Conservation (phyloP, 163 green algal genomes). For the Dunaliella salina region DNA sequence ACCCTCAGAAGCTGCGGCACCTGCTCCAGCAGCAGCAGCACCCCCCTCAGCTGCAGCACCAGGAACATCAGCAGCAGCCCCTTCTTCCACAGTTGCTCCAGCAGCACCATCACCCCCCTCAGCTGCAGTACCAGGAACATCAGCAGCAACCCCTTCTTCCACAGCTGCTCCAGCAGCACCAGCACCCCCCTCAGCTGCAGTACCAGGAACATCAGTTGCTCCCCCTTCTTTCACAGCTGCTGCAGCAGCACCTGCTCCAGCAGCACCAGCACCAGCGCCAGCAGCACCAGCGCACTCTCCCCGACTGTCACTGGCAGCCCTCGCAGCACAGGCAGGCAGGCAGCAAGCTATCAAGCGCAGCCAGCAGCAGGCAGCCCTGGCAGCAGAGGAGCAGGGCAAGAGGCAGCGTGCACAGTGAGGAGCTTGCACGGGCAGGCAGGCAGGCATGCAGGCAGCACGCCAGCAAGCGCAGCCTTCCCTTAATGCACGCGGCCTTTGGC, state of each 20-base stretch:
- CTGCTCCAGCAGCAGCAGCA: background rate
- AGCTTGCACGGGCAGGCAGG: too few species aligned
- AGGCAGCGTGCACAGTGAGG: background rate
- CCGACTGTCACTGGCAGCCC: background rate
- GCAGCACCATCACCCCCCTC: background rate
- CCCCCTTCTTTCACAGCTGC: background rate
- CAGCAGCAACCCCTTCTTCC: background rate
- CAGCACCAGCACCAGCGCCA: background rate
- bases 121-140: background rate
- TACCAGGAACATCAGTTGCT: constrained; percentile 3
- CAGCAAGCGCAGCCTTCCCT: too few species aligned
- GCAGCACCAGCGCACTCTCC: constrained; percentile 3
- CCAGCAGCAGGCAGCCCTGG: background rate
- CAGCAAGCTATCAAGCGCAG: background rate
- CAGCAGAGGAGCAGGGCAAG: background rate
- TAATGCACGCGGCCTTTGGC: too few species aligned
- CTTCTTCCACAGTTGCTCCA: constrained; percentile 12
- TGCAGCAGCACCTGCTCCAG: background rate
- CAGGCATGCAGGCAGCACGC: too few species aligned
- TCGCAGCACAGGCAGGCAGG: constrained; percentile 1
- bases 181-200: background rate
- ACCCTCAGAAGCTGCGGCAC: background rate
- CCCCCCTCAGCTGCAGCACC: background rate
- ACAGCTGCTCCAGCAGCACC: constrained; percentile 20
- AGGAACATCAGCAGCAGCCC: background rate